phyloP scores from a whole-genome alignment of 2,329 filamentous ascomycete species.

The Aureobasidium sp. region DNA sequence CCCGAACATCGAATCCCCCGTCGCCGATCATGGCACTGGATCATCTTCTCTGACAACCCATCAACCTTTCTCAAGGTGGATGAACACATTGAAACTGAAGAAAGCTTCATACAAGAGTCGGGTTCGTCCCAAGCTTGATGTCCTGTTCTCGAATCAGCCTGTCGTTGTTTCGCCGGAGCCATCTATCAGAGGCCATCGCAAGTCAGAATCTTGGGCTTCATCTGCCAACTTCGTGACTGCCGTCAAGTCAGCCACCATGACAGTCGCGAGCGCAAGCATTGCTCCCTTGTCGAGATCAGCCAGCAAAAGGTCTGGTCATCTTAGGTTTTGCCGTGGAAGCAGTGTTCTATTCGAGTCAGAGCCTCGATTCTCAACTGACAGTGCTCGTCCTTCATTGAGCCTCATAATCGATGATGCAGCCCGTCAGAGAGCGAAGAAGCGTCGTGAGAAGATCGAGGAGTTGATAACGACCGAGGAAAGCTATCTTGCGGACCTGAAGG shows the following conservation, averaged over 20 bases:
- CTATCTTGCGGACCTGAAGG: slow-evolving; percentile 81
- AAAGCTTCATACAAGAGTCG: slow-evolving; percentile 33
- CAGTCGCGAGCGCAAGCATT: slow-evolving; percentile 65
- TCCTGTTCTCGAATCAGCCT: not conserved
- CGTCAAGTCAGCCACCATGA: slow-evolving; percentile 74
- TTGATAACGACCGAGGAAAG: slow-evolving; percentile 78
- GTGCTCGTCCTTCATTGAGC: slow-evolving; percentile 38
- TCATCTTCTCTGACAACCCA: not conserved
- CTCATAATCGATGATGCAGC: slow-evolving; percentile 58
- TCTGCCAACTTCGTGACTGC: slow-evolving; percentile 75
- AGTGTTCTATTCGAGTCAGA: slow-evolving; percentile 57
- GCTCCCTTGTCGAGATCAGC: slow-evolving; percentile 53
- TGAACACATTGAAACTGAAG: slow-evolving; percentile 59
- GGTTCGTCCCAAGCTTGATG: slow-evolving; percentile 28
- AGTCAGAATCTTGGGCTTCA: slow-evolving; percentile 56
- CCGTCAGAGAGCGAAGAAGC: slow-evolving; percentile 63
- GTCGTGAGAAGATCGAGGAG: slow-evolving; percentile 76
- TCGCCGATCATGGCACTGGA: not conserved
- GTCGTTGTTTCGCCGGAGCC: not conserved
- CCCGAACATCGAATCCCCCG: not conserved
- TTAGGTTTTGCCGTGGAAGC: slow-evolving; percentile 52
- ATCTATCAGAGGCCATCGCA: slow-evolving; percentile 27
- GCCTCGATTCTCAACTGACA: slow-evolving; percentile 57
- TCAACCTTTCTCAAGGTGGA: slow-evolving; percentile 63
- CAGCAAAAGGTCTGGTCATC: slow-evolving; percentile 46